phyloP scores from a whole-genome alignment of 1,284 basidiomycete genomes.

The Moesziomyces antarcticus region DNA sequence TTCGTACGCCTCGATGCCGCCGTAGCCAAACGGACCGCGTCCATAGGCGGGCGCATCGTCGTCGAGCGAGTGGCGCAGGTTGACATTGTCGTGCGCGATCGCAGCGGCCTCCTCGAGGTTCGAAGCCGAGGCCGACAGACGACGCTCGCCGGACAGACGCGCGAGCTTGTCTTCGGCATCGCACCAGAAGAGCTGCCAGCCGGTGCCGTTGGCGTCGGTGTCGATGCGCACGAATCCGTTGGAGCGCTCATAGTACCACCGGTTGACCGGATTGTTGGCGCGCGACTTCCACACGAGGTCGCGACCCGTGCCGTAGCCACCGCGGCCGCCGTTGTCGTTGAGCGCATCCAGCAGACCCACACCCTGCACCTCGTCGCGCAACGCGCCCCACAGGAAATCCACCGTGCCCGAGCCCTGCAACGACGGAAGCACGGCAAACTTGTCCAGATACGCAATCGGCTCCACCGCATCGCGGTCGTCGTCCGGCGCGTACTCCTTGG shows the following conservation, averaged over 20 bases:
- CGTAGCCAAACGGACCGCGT: background rate
- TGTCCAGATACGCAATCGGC: constrained; percentile 91
- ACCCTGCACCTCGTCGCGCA: constrained; percentile 98
- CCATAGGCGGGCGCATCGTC: constrained; percentile 13
- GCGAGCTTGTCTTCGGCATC: constrained; percentile 83
- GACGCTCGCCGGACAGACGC: constrained; percentile 54
- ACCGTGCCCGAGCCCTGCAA: constrained; percentile 98
- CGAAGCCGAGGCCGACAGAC: constrained; percentile 36
- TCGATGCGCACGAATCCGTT: constrained; percentile 85
- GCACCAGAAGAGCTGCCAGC: constrained; percentile 97
- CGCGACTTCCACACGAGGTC: constrained; percentile 96
- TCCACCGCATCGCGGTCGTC: constrained; percentile 37
- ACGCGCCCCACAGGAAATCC: constrained; percentile 97
- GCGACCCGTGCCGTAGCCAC: constrained; percentile 87
- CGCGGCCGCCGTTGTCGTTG: constrained; percentile 86
- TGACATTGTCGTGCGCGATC: constrained; percentile 39
- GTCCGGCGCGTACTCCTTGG: constrained; percentile 75
- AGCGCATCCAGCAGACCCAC: constrained; percentile 91
- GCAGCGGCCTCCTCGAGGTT: constrained; percentile 37
- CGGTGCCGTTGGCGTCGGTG: constrained; percentile 42
- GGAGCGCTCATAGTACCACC: constrained; percentile 98
- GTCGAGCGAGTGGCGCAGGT: constrained; percentile 23
- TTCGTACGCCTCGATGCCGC: constrained; percentile 31
- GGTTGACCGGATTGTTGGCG: constrained; percentile 93
- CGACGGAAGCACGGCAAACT: constrained; percentile 93